Percentiles rank a stretch among this genome's conserved stretches.
phyloP scores from a whole-genome alignment of 2,329 filamentous ascomycete species.

The Chaetomium strumarium region DNA sequence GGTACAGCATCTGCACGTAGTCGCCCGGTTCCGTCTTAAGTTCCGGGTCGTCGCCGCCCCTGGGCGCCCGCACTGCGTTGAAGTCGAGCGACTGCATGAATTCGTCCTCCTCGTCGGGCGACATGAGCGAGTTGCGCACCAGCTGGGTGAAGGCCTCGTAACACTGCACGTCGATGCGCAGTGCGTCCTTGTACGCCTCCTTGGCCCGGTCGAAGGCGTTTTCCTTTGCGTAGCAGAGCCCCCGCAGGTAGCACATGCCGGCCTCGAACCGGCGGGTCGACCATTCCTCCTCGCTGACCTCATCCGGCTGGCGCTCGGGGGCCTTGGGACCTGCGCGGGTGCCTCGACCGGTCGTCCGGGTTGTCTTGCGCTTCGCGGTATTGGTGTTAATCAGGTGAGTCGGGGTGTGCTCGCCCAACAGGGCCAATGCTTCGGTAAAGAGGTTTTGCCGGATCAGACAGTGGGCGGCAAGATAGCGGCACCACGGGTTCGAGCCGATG shows the following conservation, averaged over 20 bases:
- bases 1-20: conserved; percentile 95
- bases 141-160: conserved; percentile 98
- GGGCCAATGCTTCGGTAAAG: conserved; percentile 78
- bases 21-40: conserved; percentile 65
- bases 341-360: conserved; percentile 30
- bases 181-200: conserved; percentile 96
- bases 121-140: conserved; percentile 92
- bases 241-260: conserved; percentile 92
- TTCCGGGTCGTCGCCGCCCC: conserved; percentile 49
- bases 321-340: conserved; percentile 26
- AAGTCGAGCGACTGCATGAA: conserved; percentile 89
- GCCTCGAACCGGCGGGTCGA: conserved; percentile 83
- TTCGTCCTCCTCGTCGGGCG: conserved; percentile 80
- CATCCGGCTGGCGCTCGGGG: conserved; percentile 19
- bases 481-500: conserved; percentile 73
- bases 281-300: conserved; percentile 54
- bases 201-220: conserved; percentile 96
- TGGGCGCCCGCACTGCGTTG: conserved; percentile 63
- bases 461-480: conserved; percentile 87
- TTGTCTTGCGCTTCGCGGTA: conserved; percentile 58
- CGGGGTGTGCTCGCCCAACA: conserved; percentile 92
- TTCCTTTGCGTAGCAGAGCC: conserved; percentile 91
- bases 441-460: conserved; percentile 89
- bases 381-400: conserved; percentile 71
- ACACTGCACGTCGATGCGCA: conserved; percentile 94